phyloP scores from a whole-genome alignment of 2,329 filamentous ascomycete species.

The Seiridium unicorne region DNA sequence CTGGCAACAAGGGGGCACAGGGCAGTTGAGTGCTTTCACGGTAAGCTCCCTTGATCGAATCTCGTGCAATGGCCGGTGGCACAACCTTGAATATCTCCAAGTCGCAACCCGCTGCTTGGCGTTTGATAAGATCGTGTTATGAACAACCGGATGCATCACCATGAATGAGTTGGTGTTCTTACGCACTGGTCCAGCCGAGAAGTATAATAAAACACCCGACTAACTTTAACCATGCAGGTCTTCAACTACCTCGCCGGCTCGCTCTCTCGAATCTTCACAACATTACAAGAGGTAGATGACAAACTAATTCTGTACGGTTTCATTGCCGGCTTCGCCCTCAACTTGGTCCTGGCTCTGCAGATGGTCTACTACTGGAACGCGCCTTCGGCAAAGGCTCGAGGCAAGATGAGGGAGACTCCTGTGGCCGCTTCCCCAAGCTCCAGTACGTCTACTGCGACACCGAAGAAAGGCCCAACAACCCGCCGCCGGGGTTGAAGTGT shows the following conservation, averaged over 20 bases:
- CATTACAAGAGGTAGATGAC: constrained; percentile 94
- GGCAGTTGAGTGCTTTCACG: constrained; percentile 93
- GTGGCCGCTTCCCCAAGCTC: constrained; percentile 20
- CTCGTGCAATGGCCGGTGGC: too few species aligned
- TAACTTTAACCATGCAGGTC: constrained; percentile 56
- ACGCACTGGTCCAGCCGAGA: neutral
- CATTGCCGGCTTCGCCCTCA: constrained; percentile 86
- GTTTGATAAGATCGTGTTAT: too few species aligned
- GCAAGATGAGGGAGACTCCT: constrained; percentile 35
- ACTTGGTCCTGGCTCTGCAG: constrained; percentile 80
- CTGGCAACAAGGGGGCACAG: constrained; percentile 81
- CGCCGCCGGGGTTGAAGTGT: constrained; percentile 34
- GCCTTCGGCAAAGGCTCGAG: constrained; percentile 42
- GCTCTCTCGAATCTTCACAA: constrained; percentile 94
- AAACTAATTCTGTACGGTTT: constrained; percentile 95
- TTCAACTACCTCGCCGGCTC: constrained; percentile 97
- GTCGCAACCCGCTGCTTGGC: too few species aligned
- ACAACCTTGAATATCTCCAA: neutral
- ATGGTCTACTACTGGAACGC: constrained; percentile 97
- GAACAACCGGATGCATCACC: too few species aligned
- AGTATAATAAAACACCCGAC: neutral
- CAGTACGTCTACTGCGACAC: constrained; percentile 21
- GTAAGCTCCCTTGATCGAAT: constrained; percentile 51
- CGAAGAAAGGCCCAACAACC: constrained; percentile 39
- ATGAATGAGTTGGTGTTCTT: too few species aligned